A percentile compares a stretch with the other conserved stretches of the same genome.
Conservation (phyloP, 148 eudicot species). For the Chenopodium formosanum region DNA sequence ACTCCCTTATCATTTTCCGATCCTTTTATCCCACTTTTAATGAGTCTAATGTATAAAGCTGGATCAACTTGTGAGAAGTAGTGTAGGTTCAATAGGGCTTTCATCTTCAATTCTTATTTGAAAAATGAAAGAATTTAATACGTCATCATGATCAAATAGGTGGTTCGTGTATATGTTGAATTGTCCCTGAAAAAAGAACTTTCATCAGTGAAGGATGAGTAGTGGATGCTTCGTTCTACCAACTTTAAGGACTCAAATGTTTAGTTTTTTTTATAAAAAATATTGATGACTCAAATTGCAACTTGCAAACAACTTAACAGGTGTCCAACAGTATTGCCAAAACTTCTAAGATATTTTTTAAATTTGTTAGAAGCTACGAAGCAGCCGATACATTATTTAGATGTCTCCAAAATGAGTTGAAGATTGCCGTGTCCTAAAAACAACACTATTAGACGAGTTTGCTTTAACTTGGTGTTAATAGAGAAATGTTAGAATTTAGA, state of each 20-base stretch:
- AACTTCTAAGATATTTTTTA: neutral
- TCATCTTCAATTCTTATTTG: too few relatives aligned
- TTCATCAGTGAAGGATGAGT: neutral
- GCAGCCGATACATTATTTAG: neutral
- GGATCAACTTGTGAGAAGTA: too few relatives aligned
- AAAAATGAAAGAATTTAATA: neutral
- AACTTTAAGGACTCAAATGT: neutral
- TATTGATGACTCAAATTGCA: neutral
- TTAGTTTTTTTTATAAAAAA: neutral
- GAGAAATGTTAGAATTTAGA: too few relatives aligned
- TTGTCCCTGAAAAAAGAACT: neutral
- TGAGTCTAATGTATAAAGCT: too few relatives aligned
- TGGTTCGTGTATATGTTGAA: neutral
- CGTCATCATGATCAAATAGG: neutral
- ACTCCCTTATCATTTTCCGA: too few relatives aligned
- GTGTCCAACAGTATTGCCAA: neutral
- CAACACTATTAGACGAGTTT: too few relatives aligned
- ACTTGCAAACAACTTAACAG: neutral
- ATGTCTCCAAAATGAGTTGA: too few relatives aligned
- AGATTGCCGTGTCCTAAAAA: too few relatives aligned
- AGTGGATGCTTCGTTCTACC: neutral
- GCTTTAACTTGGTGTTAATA: too few relatives aligned
- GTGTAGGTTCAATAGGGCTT: too few relatives aligned
- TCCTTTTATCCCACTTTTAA: too few relatives aligned
- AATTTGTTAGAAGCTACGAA: neutral